Conservation (phyloP, 352 stramenopile genomes). For the Phytophthora tentaculata region DNA sequence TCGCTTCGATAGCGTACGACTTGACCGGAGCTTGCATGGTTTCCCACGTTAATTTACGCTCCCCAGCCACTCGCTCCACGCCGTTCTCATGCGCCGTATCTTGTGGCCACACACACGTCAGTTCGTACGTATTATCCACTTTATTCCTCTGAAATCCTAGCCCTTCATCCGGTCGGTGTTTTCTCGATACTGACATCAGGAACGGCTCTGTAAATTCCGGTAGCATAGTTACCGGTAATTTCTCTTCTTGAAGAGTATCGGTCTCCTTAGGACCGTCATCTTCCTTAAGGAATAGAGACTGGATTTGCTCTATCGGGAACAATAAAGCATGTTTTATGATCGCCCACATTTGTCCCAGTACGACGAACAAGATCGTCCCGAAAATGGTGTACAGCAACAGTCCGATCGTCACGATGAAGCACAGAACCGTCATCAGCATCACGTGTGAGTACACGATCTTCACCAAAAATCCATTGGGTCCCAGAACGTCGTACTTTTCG, state of each 20-base stretch:
- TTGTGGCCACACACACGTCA: slow-evolving; percentile 70
- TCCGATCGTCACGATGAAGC: slow-evolving; percentile 30
- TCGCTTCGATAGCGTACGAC: slow-evolving; percentile 67
- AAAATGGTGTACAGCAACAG: slow-evolving; percentile 53
- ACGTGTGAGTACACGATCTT: slow-evolving; percentile 61
- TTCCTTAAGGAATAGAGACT: slow-evolving; percentile 13
- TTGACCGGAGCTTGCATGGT: slow-evolving; percentile 65
- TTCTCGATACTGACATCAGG: slow-evolving; percentile 39
- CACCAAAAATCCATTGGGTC: slow-evolving; percentile 42
- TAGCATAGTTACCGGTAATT: slow-evolving; percentile 26
- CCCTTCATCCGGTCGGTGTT: slow-evolving; percentile 37
- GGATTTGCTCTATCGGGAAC: slow-evolving; percentile 22
- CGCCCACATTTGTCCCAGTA: slow-evolving; percentile 28
- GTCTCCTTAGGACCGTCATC: slow-evolving; percentile 11
- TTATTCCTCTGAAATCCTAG: slow-evolving; percentile 48
- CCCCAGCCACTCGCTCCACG: slow-evolving; percentile 33
- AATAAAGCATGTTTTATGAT: slow-evolving; percentile 26
- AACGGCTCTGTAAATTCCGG: slow-evolving; percentile 56
- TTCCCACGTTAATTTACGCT: slow-evolving; percentile 69
- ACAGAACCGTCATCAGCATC: slow-evolving; percentile 56
- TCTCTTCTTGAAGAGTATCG: slow-evolving; percentile 18
- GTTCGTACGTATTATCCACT: slow-evolving; percentile 36
- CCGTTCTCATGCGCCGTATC: slow-evolving; percentile 39
- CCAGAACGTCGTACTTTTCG: slow-evolving; percentile 37
- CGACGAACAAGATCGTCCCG: slow-evolving; percentile 31